Evolutionary conservation across 331 rosid genomes (phyloP).

Genomic region (Quercus tomentella): DNA sequence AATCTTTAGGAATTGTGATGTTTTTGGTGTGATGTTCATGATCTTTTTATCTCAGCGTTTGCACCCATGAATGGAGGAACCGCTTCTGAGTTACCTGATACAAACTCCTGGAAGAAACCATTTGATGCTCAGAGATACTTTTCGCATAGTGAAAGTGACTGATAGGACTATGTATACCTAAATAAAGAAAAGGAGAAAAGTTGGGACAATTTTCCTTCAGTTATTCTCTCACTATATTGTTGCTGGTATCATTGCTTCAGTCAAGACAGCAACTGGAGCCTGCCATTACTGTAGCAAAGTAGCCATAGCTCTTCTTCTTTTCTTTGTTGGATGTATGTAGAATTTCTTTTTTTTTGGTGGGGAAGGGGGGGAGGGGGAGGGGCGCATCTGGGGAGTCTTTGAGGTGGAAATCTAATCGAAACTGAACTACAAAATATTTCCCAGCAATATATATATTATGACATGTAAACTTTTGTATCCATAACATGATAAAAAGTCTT

Average conservation of each 20-base stretch:
- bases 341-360: no score
- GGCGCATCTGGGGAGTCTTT: no score
- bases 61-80: constrained; percentile 70
- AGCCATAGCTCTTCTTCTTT: no score
- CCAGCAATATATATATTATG: no score
- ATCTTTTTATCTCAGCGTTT: constrained; percentile 58
- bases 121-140: constrained; percentile 64
- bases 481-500: no score
- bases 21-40: constrained; percentile 8
- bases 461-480: no score
- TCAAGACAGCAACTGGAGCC: no score
- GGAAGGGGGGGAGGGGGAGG: no score
- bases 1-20: not conserved
- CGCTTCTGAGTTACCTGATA: constrained; percentile 23
- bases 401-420: no score
- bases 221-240: not conserved
- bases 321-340: no score
- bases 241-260: not conserved
- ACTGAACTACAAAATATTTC: no score
- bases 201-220: not conserved
- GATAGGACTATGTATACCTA: not conserved
- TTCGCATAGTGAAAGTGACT: constrained; percentile 38
- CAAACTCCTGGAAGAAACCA: constrained; percentile 38
- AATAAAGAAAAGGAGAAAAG: not conserved
- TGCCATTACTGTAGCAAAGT: no score